Conservation (phyloP, 805 yeast species). For the Lachancea kluyveri region DNA sequence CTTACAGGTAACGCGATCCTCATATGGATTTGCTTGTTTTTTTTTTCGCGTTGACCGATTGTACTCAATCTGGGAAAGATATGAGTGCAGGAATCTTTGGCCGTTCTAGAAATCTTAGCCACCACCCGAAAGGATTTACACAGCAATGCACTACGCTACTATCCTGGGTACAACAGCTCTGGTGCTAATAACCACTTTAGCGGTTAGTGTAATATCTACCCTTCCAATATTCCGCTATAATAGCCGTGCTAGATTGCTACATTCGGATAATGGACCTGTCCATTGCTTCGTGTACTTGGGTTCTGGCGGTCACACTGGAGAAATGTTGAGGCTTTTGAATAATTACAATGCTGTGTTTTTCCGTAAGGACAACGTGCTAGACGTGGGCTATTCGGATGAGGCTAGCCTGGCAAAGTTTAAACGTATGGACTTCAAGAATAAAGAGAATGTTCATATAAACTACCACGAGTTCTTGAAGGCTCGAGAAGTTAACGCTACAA, state of each 20-base stretch:
- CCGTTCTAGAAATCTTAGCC: no score
- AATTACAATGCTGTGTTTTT: slow-evolving; percentile 37
- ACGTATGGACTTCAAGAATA: slow-evolving; percentile 9
- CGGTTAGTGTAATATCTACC: slow-evolving; percentile 14
- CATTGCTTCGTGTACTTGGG: slow-evolving; percentile 66
- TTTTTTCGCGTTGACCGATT: no score
- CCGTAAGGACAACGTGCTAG: slow-evolving; percentile 39
- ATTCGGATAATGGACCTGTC: slow-evolving; percentile 8
- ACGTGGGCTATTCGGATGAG: slow-evolving; percentile 28
- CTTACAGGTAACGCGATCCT: no score
- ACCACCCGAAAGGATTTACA: no score
- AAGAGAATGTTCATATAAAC: slow-evolving; percentile 9
- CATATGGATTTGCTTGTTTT: no score
- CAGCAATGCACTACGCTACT: no score
- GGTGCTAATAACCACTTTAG: slow-evolving; percentile 8
- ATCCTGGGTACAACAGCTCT: slow-evolving; percentile 3
- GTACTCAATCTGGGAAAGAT: no score
- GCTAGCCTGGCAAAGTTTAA: slow-evolving; percentile 36
- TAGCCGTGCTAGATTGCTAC: no score
- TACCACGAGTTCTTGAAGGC: slow-evolving; percentile 28
- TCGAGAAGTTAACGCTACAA: slow-evolving; percentile 35
- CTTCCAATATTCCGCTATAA: slow-evolving; percentile 16
- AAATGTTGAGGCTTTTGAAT: slow-evolving; percentile 68
- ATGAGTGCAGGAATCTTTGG: no score
- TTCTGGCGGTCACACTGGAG: slow-evolving; percentile 97